Conservation (phyloP, 345 rosid genomes). For the Syzygium aqueum region DNA sequence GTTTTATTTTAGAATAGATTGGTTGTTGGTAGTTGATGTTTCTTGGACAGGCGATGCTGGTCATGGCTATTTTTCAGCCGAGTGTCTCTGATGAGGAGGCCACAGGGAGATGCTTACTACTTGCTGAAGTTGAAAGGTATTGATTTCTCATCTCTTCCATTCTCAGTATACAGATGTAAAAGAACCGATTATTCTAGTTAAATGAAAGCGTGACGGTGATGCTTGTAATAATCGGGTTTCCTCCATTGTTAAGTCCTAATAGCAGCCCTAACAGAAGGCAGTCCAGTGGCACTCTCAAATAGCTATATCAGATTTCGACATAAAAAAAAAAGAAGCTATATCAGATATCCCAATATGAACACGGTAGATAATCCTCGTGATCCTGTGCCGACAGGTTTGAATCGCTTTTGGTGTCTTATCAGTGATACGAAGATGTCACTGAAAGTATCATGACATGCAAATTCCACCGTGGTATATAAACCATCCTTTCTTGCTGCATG, state of each 20-base stretch:
- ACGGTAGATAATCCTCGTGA: background rate
- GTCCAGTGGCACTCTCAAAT: background rate
- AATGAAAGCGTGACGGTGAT: constrained; percentile 21
- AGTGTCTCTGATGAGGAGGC: background rate
- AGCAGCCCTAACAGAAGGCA: background rate
- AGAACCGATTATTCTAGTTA: constrained; percentile 4
- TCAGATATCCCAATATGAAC: background rate
- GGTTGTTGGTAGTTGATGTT: background rate
- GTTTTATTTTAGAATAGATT: background rate
- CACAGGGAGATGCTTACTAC: background rate
- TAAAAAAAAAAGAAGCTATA: background rate
- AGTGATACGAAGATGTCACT: background rate
- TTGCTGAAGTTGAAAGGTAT: constrained; percentile 11
- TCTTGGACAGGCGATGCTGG: background rate
- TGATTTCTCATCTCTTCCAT: constrained; percentile 1
- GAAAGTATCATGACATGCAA: background rate
- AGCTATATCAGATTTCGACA: background rate
- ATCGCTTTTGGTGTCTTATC: background rate
- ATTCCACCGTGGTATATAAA: background rate
- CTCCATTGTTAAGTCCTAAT: background rate
- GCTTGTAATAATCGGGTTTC: constrained; percentile 6
- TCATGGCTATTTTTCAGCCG: background rate
- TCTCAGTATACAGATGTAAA: constrained; percentile 8
- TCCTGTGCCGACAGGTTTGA: background rate
- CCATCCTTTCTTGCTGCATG: background rate